Evolutionary conservation across 1,284 basidiomycete genomes (phyloP).

Genomic region (Volvariella volvacea): DNA sequence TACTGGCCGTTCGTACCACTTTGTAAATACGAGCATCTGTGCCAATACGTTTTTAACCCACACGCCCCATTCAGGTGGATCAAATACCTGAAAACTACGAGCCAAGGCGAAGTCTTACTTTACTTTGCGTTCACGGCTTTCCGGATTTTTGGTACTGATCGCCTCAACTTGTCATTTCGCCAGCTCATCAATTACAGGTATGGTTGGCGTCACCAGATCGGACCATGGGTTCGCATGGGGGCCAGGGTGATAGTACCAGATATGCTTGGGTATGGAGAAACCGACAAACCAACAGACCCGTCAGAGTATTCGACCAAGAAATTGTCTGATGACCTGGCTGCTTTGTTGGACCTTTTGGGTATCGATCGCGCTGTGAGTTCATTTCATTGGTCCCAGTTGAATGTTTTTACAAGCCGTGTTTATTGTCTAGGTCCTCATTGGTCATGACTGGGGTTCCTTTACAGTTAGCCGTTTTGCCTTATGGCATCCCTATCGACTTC

Average conservation of each 20-base stretch:
- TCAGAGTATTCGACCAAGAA: constrained; percentile 53
- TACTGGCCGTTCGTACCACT: constrained; percentile 58
- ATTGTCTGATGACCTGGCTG: constrained; percentile 54
- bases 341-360: constrained; percentile 49
- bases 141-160: constrained; percentile 54
- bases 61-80: constrained; percentile 35
- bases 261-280: constrained; percentile 66
- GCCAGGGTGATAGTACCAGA: constrained; percentile 66
- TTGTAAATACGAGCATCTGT: too few species aligned
- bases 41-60: too few species aligned
- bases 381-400: not conserved
- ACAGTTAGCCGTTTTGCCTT: constrained; percentile 55
- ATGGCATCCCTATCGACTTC: constrained; percentile 56
- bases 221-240: constrained; percentile 54
- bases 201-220: constrained; percentile 66
- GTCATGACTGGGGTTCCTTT: constrained; percentile 70
- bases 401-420: not conserved
- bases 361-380: constrained; percentile 44
- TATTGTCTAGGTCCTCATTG: constrained; percentile 59
- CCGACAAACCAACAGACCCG: constrained; percentile 52
- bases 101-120: constrained; percentile 32
- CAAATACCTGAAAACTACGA: constrained; percentile 41
- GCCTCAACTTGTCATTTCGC: not conserved
- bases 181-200: constrained; percentile 35
- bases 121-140: constrained; percentile 71